Evolutionary conservation across 1,139 yeast genomes (phyloP).

Genomic region (Pichia sp.): DNA sequence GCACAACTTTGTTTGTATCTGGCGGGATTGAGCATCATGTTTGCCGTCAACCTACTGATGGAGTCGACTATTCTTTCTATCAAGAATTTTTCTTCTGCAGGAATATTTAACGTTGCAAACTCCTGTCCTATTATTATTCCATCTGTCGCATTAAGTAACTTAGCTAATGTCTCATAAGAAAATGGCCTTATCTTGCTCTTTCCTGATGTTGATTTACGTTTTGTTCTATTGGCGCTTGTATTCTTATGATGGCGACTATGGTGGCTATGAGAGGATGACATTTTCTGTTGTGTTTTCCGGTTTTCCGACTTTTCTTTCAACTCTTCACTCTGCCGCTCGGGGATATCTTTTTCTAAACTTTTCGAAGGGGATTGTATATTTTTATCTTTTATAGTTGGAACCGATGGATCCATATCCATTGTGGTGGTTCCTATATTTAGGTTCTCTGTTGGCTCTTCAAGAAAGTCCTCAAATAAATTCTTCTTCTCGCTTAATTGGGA

Average conservation of each 20-base stretch:
- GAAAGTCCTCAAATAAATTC: constrained; percentile 17
- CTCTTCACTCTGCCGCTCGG: not conserved
- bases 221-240: constrained; percentile 11
- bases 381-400: not conserved
- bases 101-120: constrained; percentile 68
- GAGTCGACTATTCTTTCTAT: constrained; percentile 84
- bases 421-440: not conserved
- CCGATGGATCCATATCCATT: not conserved
- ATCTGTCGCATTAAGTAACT: constrained; percentile 57
- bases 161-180: constrained; percentile 54
- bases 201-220: constrained; percentile 15
- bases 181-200: constrained; percentile 38
- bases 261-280: constrained; percentile 2
- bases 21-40: constrained; percentile 78
- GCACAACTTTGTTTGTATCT: constrained; percentile 77
- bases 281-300: not conserved
- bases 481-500: constrained; percentile 11
- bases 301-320: constrained; percentile 4
- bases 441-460: constrained; percentile 1
- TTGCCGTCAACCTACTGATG: constrained; percentile 77
- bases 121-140: constrained; percentile 65
- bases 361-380: not conserved
- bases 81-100: constrained; percentile 70
- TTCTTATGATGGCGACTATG: constrained; percentile 9
- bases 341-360: not conserved